phyloP scores from a whole-genome alignment of 2,329 filamentous ascomycete genomes.

The Apiospora malaysiana region DNA sequence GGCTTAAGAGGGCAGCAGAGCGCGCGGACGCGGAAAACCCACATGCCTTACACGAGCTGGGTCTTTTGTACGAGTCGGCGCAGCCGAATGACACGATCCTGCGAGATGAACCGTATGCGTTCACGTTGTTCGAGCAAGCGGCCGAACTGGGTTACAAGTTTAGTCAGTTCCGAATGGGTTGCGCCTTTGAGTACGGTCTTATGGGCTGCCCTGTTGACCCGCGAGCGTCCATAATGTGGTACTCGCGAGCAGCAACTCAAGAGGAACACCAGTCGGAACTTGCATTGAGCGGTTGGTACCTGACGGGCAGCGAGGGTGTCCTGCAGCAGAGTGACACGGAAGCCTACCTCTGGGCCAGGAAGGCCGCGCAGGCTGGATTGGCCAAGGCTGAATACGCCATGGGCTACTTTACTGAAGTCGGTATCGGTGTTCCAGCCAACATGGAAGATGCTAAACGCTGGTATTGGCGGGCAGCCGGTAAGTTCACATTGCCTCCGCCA shows the following conservation, averaged over 20 bases:
- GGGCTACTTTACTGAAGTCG: slow-evolving; percentile 96
- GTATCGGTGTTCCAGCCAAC: slow-evolving; percentile 85
- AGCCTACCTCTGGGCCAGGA: slow-evolving; percentile 95
- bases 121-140: slow-evolving; percentile 82
- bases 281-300: slow-evolving; percentile 87
- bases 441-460: slow-evolving; percentile 95
- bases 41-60: slow-evolving; percentile 91
- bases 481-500: slow-evolving; percentile 47
- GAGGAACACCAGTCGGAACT: slow-evolving; percentile 94
- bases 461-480: slow-evolving; percentile 97
- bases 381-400: slow-evolving; percentile 97
- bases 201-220: slow-evolving; percentile 85
- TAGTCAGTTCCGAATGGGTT: slow-evolving; percentile 87
- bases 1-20: slow-evolving; percentile 93
- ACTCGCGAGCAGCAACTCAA: slow-evolving; percentile 87
- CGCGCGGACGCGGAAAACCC: slow-evolving; percentile 88
- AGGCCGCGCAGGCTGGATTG: slow-evolving; percentile 85
- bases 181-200: slow-evolving; percentile 87
- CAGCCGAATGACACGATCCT: slow-evolving; percentile 74
- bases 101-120: slow-evolving; percentile 81
- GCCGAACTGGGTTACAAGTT: slow-evolving; percentile 93
- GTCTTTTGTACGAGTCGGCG: slow-evolving; percentile 68
- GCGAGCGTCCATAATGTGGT: slow-evolving; percentile 89
- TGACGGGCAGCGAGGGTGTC: slow-evolving; percentile 88
- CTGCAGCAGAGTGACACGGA: slow-evolving; percentile 93